Base-by-base conservation (phyloP, 164 flowering plant genomes). In the Chloranthus sessilifolius region DNA sequence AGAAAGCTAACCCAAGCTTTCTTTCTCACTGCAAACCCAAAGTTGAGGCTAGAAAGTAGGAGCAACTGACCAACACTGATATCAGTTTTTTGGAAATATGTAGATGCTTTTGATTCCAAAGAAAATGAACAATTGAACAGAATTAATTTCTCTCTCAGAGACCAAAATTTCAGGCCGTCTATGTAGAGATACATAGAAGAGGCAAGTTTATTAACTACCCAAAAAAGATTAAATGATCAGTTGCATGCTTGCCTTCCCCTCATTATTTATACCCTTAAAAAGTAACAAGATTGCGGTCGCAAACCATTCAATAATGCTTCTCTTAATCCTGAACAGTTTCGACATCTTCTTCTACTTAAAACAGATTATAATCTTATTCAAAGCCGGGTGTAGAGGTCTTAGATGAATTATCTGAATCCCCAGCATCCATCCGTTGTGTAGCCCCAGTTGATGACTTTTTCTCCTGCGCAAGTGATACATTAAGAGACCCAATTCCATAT, bases 401-500 rank as follows among this genome's bases (percentile, higher is more conserved):
- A 1, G 49, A 7, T 22, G 59, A 56, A 10, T 10, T 27, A 27
- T 54, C 50, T 31, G 51, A 27, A 1, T 35, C 59, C 14, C 26
- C 52, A 34, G 52, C n/a, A 20, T 4, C 43, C 1, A 35, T 8
- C 1, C 30, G 26, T 19, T 53, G 19, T 17, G 56, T 28, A 4
- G 56, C 40, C 14, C 36, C 56, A 41, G 40, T 42, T 9, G 56
- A 41, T 25, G 43, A 19, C 8, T 8, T 22, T 24, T 27, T 33
- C 12, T 33, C 36, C 7, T 33, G n/a, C 36, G 12, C 36, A 7
- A 14, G 10, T 7, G 7, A 33, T 33, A 14, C 59, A 27, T 2
- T 42, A 17, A 38, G 34, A 25, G 51, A 55, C 17, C 59, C 43
- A 35, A 37, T 46, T n/a, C 50, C 25, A 6, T 1, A n/a, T 16